phyloP scores from a whole-genome alignment of 2,329 filamentous ascomycete genomes.

The Tolypocladium endophyticum region DNA sequence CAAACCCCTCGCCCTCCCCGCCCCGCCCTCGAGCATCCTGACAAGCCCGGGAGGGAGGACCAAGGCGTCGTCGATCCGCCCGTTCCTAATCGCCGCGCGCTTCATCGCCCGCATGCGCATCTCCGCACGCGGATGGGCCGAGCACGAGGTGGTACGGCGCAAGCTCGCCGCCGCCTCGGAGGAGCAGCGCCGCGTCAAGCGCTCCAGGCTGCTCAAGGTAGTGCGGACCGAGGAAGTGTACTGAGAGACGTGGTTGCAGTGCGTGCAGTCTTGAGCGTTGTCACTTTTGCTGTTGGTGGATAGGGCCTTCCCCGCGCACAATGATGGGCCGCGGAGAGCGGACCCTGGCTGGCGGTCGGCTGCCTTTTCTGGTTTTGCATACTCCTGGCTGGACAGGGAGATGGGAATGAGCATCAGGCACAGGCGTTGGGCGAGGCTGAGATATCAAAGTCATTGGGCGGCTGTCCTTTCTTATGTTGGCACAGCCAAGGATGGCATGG shows the following conservation, averaged over 20 bases:
- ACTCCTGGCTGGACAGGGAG: neutral
- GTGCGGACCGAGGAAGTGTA: conserved; percentile 14
- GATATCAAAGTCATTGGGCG: neutral
- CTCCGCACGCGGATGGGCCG: conserved; percentile 36
- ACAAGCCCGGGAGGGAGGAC: conserved; percentile 7
- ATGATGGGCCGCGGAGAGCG: neutral
- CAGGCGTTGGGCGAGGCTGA: conserved; percentile 7
- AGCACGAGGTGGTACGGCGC: conserved; percentile 38
- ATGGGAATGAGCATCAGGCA: neutral
- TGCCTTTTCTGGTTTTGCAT: neutral
- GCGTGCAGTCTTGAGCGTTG: neutral
- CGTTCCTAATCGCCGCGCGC: conserved; percentile 36
- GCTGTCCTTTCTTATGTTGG: neutral
- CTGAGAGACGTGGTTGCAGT: neutral
- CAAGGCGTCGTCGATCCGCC: conserved; percentile 24
- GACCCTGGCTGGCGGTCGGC: neutral
- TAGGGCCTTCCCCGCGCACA: neutral
- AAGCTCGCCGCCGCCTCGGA: conserved; percentile 39
- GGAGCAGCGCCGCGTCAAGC: conserved; percentile 32
- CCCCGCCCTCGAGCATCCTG: conserved; percentile 7
- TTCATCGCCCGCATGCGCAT: conserved; percentile 43
- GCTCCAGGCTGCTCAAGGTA: conserved; percentile 28
- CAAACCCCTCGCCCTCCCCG: conserved; percentile 20
- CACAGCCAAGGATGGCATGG: neutral
- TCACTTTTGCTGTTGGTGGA: neutral